A percentile compares a stretch with the other conserved stretches of the same genome.
phyloP scores from a whole-genome alignment of 2,329 filamentous ascomycete species.

The Escovopsis weberi region DNA sequence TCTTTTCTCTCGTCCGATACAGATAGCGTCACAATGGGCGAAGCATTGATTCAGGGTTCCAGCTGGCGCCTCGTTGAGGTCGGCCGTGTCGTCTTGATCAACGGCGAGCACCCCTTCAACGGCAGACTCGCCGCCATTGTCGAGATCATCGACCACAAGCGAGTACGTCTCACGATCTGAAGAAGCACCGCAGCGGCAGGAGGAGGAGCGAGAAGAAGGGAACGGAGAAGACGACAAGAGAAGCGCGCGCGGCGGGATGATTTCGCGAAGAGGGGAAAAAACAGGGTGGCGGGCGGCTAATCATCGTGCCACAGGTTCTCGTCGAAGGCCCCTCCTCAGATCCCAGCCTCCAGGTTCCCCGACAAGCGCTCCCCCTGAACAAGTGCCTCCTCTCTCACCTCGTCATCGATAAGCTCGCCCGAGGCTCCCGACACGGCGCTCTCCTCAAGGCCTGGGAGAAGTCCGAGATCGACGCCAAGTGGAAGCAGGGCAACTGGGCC shows the following conservation, averaged over 20 bases:
- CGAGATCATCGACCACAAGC: conserved; percentile 99
- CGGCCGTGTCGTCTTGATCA: conserved; percentile 90
- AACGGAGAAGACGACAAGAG: too few species aligned
- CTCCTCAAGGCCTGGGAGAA: conserved; percentile 87
- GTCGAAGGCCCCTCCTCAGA: conserved; percentile 86
- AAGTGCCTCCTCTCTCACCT: conserved; percentile 81
- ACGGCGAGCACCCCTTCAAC: conserved; percentile 58
- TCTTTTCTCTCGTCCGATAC: not conserved
- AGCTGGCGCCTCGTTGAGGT: conserved; percentile 96
- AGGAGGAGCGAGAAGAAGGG: too few species aligned
- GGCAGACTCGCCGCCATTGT: conserved; percentile 88
- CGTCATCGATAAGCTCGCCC: conserved; percentile 73
- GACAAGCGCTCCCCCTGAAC: conserved; percentile 72
- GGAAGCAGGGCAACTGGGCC: conserved; percentile 80
- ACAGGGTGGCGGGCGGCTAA: conserved; percentile 10
- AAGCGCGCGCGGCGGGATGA: not conserved
- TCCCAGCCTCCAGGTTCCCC: conserved; percentile 64
- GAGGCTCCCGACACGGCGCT: conserved; percentile 65
- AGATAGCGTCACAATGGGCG: conserved; percentile 56
- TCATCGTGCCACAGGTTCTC: conserved; percentile 54
- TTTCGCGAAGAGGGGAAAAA: not conserved
- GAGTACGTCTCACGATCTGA: conserved; percentile 21
- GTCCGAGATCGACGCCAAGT: conserved; percentile 83
- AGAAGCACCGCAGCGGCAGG: too few species aligned
- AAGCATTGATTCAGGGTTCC: conserved; percentile 67